Conservation (phyloP, 441 rosid genomes). For the Viola pubescens region DNA sequence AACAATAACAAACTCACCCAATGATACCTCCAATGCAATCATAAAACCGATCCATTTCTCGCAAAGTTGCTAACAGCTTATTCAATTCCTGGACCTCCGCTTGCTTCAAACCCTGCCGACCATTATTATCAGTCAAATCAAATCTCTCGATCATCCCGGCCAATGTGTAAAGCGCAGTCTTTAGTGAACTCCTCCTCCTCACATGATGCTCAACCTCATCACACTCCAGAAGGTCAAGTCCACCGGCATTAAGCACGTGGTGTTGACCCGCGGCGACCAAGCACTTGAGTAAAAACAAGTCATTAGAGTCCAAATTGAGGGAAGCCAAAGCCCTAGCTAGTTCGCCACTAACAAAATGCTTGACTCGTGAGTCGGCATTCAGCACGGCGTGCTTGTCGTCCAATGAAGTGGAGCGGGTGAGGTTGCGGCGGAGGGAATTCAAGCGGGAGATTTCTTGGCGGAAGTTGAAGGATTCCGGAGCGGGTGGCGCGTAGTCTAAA, state of each 20-base stretch:
- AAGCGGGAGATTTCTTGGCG: slow-evolving; percentile 62
- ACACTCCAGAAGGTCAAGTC: slow-evolving; percentile 26
- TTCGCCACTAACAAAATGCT: slow-evolving; percentile 32
- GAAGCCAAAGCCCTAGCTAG: slow-evolving; percentile 30
- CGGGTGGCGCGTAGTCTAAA: slow-evolving; percentile 52
- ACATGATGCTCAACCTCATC: slow-evolving; percentile 26
- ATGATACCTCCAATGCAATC: slow-evolving; percentile 90
- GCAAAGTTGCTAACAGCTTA: slow-evolving; percentile 42
- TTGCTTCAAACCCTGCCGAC: slow-evolving; percentile 24
- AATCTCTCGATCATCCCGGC: slow-evolving; percentile 68
- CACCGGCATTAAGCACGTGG: slow-evolving; percentile 45
- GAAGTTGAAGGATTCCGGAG: slow-evolving; percentile 55
- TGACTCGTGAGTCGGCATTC: slow-evolving; percentile 46
- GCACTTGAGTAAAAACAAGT: slow-evolving; percentile 57
- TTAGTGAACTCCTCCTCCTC: slow-evolving; percentile 33
- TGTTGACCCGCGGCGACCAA: slow-evolving; percentile 80
- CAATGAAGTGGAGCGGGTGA: slow-evolving; percentile 29
- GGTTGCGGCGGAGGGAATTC: slow-evolving; percentile 40
- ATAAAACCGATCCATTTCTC: slow-evolving; percentile 62
- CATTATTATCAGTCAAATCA: slow-evolving; percentile 29
- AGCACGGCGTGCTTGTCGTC: slow-evolving; percentile 33
- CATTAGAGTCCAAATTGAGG: slow-evolving; percentile 34
- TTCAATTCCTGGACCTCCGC: slow-evolving; percentile 42
- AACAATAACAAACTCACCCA: slow-evolving; percentile 39
- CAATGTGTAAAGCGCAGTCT: slow-evolving; percentile 56